phyloP scores from a whole-genome alignment of 2,329 filamentous ascomycete species.

The Trichophyton rubrum region DNA sequence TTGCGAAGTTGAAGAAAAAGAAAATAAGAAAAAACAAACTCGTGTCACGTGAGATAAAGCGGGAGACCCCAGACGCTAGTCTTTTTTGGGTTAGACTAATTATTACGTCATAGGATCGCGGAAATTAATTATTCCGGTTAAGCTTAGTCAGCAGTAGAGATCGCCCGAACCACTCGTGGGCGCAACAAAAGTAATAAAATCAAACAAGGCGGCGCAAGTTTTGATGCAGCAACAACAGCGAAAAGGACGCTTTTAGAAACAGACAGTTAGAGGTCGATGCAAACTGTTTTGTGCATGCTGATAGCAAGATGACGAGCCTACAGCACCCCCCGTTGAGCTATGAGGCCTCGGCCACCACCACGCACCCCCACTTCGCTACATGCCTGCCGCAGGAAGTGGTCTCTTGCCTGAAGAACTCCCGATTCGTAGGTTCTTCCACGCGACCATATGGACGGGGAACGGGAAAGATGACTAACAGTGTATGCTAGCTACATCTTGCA shows the following conservation, averaged over 20 bases:
- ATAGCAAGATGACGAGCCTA: slow-evolving; percentile 15
- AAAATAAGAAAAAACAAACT: background rate
- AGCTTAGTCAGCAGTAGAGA: background rate
- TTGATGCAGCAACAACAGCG: background rate
- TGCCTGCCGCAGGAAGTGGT: slow-evolving; percentile 73
- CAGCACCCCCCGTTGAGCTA: slow-evolving; percentile 59
- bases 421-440: slow-evolving; percentile 55
- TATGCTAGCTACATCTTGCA: slow-evolving; percentile 72
- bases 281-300: background rate
- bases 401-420: slow-evolving; percentile 82
- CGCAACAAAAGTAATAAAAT: background rate
- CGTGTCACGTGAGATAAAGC: background rate
- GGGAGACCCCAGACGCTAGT: slow-evolving; percentile 1
- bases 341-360: slow-evolving; percentile 61
- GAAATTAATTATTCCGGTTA: background rate
- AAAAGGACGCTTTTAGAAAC: background rate
- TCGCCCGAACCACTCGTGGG: background rate
- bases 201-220: background rate
- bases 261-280: background rate
- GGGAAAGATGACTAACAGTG: slow-evolving; percentile 2
- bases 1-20: background rate
- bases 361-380: slow-evolving; percentile 55
- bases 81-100: background rate
- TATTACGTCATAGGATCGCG: background rate
- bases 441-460: slow-evolving; percentile 4